Evolutionary conservation across 1,284 basidiomycete species (phyloP).

Genomic region (Chalciporus sp.): DNA sequence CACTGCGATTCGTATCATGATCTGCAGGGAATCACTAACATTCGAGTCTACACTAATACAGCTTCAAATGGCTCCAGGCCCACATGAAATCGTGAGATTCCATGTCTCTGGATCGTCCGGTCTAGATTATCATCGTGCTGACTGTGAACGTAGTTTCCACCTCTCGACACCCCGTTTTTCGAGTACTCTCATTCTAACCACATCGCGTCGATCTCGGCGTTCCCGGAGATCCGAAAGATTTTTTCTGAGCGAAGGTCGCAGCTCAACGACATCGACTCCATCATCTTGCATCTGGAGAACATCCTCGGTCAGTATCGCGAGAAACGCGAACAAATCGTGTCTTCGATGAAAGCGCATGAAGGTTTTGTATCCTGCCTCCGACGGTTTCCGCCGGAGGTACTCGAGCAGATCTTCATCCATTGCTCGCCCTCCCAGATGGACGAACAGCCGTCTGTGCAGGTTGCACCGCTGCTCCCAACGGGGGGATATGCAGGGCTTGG

Average conservation of each 20-base stretch:
- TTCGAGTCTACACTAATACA: neutral
- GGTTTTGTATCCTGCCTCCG: slow-evolving; percentile 35
- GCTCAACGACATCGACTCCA: slow-evolving; percentile 18
- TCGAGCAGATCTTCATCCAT: slow-evolving; percentile 40
- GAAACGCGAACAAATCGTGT: slow-evolving; percentile 14
- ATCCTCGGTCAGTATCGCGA: slow-evolving; percentile 19
- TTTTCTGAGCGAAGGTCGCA: slow-evolving; percentile 20
- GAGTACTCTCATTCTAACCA: slow-evolving; percentile 23
- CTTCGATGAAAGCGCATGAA: slow-evolving; percentile 19
- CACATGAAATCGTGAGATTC: slow-evolving; percentile 11
- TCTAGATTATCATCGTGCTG: neutral
- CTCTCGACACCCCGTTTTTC: slow-evolving; percentile 21
- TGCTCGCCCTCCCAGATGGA: slow-evolving; percentile 32
- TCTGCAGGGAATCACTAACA: neutral
- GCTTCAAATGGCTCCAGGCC: slow-evolving; percentile 15
- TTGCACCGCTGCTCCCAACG: slow-evolving; percentile 26
- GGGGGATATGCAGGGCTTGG: slow-evolving; percentile 21
- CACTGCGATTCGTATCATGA: too few species aligned
- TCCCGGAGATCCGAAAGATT: slow-evolving; percentile 15
- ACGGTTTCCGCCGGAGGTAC: slow-evolving; percentile 36
- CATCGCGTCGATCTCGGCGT: slow-evolving; percentile 15
- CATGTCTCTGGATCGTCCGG: neutral
- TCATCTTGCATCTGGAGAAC: slow-evolving; percentile 17
- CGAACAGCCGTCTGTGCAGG: slow-evolving; percentile 20
- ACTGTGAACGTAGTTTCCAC: neutral